These are phyloP conservation scores for Talaromyces borbonicus DNA, from an alignment of 495 filamentous ascomycete genomes.

Conservation along the genomic window DNA sequence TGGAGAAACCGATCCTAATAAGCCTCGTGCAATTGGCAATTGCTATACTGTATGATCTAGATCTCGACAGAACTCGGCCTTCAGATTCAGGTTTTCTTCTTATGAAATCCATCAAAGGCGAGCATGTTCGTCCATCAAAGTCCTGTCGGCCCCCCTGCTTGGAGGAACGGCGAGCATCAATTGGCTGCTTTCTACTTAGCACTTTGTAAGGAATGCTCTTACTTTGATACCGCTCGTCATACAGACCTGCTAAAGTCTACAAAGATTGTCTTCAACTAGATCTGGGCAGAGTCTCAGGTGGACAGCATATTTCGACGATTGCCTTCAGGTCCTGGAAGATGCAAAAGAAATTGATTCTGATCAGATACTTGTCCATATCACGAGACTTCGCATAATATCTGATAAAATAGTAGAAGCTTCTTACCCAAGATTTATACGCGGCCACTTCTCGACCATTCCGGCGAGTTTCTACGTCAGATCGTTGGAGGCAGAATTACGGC, in stretches of 20 bases:
- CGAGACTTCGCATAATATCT: constrained; percentile 35
- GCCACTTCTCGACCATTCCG: constrained; percentile 7
- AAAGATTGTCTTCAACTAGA: constrained; percentile 33
- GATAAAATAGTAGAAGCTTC: constrained; percentile 16
- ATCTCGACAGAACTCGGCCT: constrained; percentile 38
- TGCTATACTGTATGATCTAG: constrained; percentile 42
- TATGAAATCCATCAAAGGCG: not conserved
- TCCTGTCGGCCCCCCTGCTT: constrained; percentile 12
- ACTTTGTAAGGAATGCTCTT: constrained; percentile 30
- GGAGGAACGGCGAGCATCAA: constrained; percentile 43
- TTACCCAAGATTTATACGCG: not conserved
- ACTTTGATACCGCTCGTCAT: not conserved
- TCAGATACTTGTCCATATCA: constrained; percentile 37
- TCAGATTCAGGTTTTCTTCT: constrained; percentile 11
- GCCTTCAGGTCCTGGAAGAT: constrained; percentile 32
- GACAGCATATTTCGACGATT: constrained; percentile 44
- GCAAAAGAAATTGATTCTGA: constrained; percentile 40
- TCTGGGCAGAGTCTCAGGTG: constrained; percentile 40
- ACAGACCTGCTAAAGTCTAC: constrained; percentile 13
- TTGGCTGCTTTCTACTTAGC: constrained; percentile 44
- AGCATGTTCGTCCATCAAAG: not conserved
- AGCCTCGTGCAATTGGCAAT: constrained; percentile 37
- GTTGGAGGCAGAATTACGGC: constrained; percentile 33
- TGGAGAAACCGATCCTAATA: not conserved
- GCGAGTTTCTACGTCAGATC: constrained; percentile 33